These are phyloP conservation scores for Chaetomium sp. DNA, from an alignment of 2,329 filamentous ascomycete species.

Conservation along the genomic window DNA sequence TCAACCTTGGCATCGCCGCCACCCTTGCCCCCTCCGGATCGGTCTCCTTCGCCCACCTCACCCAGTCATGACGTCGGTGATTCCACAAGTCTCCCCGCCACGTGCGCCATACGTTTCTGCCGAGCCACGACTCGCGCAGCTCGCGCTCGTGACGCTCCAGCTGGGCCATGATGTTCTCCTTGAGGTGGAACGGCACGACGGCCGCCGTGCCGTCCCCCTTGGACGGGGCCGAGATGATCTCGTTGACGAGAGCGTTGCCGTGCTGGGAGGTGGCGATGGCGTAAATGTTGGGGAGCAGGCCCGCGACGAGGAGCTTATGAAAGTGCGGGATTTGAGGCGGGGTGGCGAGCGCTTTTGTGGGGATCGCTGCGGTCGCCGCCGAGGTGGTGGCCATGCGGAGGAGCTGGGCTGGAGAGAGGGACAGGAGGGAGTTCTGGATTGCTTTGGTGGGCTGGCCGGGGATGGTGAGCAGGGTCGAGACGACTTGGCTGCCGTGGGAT, in stretches of 20 bases:
- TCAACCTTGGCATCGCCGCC: slow-evolving; percentile 42
- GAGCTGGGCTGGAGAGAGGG: slow-evolving; percentile 57
- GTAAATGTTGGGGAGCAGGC: slow-evolving; percentile 48
- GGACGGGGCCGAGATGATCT: slow-evolving; percentile 53
- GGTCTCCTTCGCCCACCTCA: slow-evolving; percentile 58
- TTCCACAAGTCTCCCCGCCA: slow-evolving; percentile 63
- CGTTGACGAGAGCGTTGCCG: slow-evolving; percentile 55
- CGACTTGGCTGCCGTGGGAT: slow-evolving; percentile 78
- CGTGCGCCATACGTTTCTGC: slow-evolving; percentile 58
- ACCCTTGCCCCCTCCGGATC: slow-evolving; percentile 41
- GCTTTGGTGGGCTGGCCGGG: slow-evolving; percentile 69
- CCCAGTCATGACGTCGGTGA: slow-evolving; percentile 56
- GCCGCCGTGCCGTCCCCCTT: slow-evolving; percentile 47
- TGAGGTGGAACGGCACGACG: slow-evolving; percentile 59
- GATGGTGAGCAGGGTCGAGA: slow-evolving; percentile 75
- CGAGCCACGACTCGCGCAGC: slow-evolving; percentile 57
- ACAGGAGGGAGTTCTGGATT: slow-evolving; percentile 71
- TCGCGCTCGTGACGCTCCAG: slow-evolving; percentile 52
- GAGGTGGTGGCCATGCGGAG: slow-evolving; percentile 65
- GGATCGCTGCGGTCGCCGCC: slow-evolving; percentile 51
- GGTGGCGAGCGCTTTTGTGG: slow-evolving; percentile 53
- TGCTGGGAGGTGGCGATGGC: slow-evolving; percentile 53
- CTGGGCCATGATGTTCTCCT: slow-evolving; percentile 56
- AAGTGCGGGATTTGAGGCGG: slow-evolving; percentile 54
- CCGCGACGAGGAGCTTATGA: slow-evolving; percentile 57